Evolutionary conservation across 768 basidiomycete species (phyloP), one percentile per base, ranked within the genome.

Genomic region (Sporobolomyces phaffii): DNA sequence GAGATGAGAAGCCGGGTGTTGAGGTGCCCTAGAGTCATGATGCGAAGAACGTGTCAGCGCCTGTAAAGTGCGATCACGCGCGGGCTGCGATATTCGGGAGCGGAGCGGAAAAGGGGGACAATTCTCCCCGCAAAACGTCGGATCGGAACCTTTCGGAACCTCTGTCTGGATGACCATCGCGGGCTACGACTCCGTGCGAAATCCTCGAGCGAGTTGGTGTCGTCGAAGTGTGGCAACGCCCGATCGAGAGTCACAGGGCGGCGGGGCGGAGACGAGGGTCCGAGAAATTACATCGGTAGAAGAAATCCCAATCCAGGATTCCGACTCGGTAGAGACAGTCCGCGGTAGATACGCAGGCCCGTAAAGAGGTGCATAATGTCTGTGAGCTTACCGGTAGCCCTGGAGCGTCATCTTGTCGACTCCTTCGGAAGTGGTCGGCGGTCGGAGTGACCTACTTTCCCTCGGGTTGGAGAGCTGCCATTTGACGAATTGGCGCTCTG

Each of bases 1-100:
- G 9, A 72, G 41, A 41, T 56, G 67, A 7, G 67, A 65, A 13
- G 66, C 64, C 14, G 71, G 71, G 50, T 72, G 71, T 54, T 72
- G 70, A n/a, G 70, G 70, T 9, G 70, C 48, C n/a, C 70, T 72
- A 45, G 6, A 43, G 40, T 10, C 13, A 26, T n/a, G n/a, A n/a
- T n/a, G n/a, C n/a, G n/a, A n/a, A n/a, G 49, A 4, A 2, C 29
- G 7, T 41, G n/a, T 13, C 40, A 14, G 38, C 40, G 40, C 20
- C 40, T 11, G 40, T 20, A 20, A 41, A 10, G 22, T 15, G 45
- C 45, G n/a, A 11, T 11, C 45, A 17, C 45, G 45, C 11, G 14
- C 52, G 20, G 44, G n/a, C n/a, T 2, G 18, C 8, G 15, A 14
- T 3, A 31, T 29, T 33, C 22, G 43, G 11, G 45, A 9, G 45